phyloP scores from a whole-genome alignment of 495 filamentous ascomycete species.

The Penicillium desertorum region DNA sequence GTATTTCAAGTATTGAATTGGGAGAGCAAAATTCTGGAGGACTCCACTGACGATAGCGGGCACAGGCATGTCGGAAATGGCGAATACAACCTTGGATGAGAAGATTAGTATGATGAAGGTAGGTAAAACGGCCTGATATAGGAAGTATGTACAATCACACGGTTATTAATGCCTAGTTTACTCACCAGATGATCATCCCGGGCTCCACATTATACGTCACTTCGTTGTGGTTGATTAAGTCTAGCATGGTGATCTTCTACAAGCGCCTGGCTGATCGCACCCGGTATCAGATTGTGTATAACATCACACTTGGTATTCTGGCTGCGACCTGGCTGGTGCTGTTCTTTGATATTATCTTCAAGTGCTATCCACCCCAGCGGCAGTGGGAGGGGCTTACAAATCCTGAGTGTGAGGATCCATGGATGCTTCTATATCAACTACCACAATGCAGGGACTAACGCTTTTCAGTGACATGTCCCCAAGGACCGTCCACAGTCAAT shows the following conservation, averaged over 20 bases:
- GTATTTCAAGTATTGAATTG: neutral
- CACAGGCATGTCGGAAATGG: slow-evolving; percentile 26
- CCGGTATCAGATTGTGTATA: slow-evolving; percentile 24
- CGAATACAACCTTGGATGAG: slow-evolving; percentile 7
- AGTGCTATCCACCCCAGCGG: slow-evolving; percentile 22
- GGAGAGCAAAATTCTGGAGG: neutral
- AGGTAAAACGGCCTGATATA: slow-evolving; percentile 11
- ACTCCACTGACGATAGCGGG: neutral
- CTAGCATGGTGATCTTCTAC: slow-evolving; percentile 28
- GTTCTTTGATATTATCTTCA: slow-evolving; percentile 29
- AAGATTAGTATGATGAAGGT: slow-evolving; percentile 29
- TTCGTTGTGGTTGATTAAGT: slow-evolving; percentile 28
- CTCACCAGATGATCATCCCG: slow-evolving; percentile 27
- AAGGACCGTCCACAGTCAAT: slow-evolving; percentile 17
- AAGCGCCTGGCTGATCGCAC: slow-evolving; percentile 29
- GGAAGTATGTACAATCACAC: neutral
- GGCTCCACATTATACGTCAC: slow-evolving; percentile 29
- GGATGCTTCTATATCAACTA: neutral
- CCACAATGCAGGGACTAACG: slow-evolving; percentile 6
- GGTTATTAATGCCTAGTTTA: neutral
- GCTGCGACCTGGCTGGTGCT: slow-evolving; percentile 25
- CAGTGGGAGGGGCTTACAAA: slow-evolving; percentile 15
- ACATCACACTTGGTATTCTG: slow-evolving; percentile 23
- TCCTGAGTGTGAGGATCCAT: slow-evolving; percentile 18
- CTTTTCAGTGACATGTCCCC: slow-evolving; percentile 18